Percentiles rank a stretch among this genome's conserved stretches.
Conservation (phyloP, 495 filamentous ascomycete genomes). For the Lineolata rhizophorae region DNA sequence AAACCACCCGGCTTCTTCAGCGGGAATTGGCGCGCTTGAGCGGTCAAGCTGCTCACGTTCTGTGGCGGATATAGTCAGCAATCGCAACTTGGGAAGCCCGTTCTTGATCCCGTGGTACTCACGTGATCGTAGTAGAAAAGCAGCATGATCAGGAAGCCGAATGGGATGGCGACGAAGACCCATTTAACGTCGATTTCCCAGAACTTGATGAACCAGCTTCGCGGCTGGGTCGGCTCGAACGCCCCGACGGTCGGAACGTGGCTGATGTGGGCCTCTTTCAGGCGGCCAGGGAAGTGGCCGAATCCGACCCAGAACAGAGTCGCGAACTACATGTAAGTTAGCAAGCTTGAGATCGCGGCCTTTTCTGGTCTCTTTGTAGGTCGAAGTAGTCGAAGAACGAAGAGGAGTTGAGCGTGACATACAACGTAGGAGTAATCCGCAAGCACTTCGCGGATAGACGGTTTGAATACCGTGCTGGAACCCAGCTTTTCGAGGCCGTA, state of each 20-base stretch:
- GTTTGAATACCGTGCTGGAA: conserved; percentile 9
- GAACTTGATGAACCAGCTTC: conserved; percentile 64
- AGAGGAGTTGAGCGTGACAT: neutral
- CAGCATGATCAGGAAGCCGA: conserved; percentile 61
- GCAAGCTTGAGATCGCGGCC: neutral
- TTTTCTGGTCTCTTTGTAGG: no score
- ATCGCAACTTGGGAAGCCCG: conserved; percentile 11
- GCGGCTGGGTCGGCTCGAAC: conserved; percentile 55
- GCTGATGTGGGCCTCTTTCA: conserved; percentile 8
- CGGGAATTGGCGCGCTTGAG: conserved; percentile 77
- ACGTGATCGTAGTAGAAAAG: conserved; percentile 78
- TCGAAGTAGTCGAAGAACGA: no score
- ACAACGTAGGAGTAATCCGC: conserved; percentile 18
- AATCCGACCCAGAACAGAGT: conserved; percentile 19
- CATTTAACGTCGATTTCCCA: conserved; percentile 55
- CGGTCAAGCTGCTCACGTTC: conserved; percentile 59
- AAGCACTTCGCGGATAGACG: conserved; percentile 12
- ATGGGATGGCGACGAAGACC: conserved; percentile 69
- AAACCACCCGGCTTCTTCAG: conserved; percentile 77
- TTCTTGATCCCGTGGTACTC: neutral
- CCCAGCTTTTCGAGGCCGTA: conserved; percentile 15
- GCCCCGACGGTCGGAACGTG: conserved; percentile 20
- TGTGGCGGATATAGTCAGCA: conserved; percentile 1
- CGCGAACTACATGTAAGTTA: conserved; percentile 6
- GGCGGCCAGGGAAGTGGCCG: conserved; percentile 13